These are phyloP conservation scores for Paxillus ammoniavirescens DNA, from an alignment of 768 basidiomycete species.

Conservation along the genomic window DNA sequence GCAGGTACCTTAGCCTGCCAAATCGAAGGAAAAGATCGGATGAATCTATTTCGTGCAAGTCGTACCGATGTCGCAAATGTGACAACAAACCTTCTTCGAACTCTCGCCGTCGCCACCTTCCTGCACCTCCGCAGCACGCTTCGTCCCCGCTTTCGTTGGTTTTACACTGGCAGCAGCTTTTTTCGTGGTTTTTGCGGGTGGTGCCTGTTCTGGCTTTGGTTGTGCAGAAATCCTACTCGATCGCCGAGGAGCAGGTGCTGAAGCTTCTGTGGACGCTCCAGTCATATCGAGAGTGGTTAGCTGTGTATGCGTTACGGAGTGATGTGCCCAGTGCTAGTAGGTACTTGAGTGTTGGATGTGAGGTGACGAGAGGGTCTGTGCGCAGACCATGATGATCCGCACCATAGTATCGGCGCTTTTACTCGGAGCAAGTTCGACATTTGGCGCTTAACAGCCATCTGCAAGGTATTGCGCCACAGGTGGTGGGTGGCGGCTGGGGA, in stretches of 20 bases:
- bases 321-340: no score
- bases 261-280: conserved; percentile 12
- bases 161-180: conserved; percentile 22
- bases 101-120: conserved; percentile 9
- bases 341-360: background rate
- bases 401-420: no score
- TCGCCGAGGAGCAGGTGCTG: conserved; percentile 40
- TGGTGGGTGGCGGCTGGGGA: no score
- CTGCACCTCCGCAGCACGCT: conserved; percentile 31
- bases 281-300: conserved; percentile 8
- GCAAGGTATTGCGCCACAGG: no score
- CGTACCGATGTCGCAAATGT: no score
- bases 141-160: conserved; percentile 36
- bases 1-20: conserved; percentile 21
- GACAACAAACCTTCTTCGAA: conserved; percentile 24
- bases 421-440: background rate
- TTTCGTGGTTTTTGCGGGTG: conserved; percentile 9
- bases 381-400: conserved; percentile 8
- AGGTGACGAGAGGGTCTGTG: conserved; percentile 17
- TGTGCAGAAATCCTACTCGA: conserved; percentile 56
- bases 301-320: background rate
- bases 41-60: background rate
- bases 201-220: conserved; percentile 35
- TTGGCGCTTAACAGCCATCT: background rate
- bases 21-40: background rate